Evolutionary conservation across 1,284 basidiomycete genomes (phyloP).

Genomic region (Ganoderma resinaceum): DNA sequence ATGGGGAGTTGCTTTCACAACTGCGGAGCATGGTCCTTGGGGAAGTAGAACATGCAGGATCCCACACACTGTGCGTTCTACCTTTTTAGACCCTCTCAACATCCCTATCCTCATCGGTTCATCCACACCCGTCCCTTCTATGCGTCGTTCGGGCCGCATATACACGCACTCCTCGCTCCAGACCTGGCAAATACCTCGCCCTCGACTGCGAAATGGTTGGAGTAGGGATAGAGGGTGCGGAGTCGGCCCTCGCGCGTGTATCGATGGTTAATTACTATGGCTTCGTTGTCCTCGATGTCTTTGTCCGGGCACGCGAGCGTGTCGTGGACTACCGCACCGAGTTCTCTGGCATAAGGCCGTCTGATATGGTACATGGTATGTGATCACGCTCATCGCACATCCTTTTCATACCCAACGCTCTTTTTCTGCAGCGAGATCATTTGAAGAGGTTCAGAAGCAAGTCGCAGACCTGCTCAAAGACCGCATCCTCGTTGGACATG

Average conservation of each 20-base stretch:
- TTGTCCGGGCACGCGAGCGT: slow-evolving; percentile 87
- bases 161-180: slow-evolving; percentile 36
- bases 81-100: neutral
- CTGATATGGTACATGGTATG: slow-evolving; percentile 77
- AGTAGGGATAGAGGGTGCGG: slow-evolving; percentile 80
- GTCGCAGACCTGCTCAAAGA: slow-evolving; percentile 85
- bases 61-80: slow-evolving; percentile 54
- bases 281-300: slow-evolving; percentile 81
- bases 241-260: slow-evolving; percentile 90
- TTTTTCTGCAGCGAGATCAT: slow-evolving; percentile 67
- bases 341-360: slow-evolving; percentile 86
- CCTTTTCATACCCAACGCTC: neutral
- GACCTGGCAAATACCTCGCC: slow-evolving; percentile 82
- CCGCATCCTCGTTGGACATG: slow-evolving; percentile 92
- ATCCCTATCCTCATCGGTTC: neutral
- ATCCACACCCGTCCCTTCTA: neutral
- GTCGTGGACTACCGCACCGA: slow-evolving; percentile 96
- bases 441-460: slow-evolving; percentile 81
- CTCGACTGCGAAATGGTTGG: slow-evolving; percentile 99
- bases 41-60: slow-evolving; percentile 45
- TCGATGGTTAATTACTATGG: slow-evolving; percentile 94
- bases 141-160: neutral
- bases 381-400: slow-evolving; percentile 7
- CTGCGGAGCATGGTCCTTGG: slow-evolving; percentile 63
- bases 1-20: slow-evolving; percentile 54